Percentiles rank a stretch among this genome's conserved stretches.
These are phyloP conservation scores for Zymoseptoria pseudotritici DNA, from an alignment of 2,329 filamentous ascomycete species.

Conservation along the genomic window DNA sequence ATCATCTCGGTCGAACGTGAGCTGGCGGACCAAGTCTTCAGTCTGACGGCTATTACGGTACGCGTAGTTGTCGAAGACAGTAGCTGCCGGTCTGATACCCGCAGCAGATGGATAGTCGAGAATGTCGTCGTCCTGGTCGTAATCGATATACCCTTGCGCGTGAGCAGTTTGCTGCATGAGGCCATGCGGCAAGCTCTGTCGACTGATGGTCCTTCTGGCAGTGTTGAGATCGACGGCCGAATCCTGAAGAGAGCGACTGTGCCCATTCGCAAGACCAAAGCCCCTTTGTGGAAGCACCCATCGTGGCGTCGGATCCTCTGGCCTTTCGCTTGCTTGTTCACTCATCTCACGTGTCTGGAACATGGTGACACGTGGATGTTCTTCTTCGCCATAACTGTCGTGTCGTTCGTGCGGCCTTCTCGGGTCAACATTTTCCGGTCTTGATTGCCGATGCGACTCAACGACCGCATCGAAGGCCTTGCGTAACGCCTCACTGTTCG, in stretches of 20 bases:
- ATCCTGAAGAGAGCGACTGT: neutral
- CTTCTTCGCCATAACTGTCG: neutral
- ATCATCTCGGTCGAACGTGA: slow-evolving; percentile 1
- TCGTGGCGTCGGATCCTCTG: neutral
- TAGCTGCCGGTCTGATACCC: neutral
- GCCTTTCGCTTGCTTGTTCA: too few species aligned
- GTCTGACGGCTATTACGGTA: slow-evolving; percentile 8
- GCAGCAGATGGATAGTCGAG: slow-evolving; percentile 4
- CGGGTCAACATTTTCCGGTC: neutral
- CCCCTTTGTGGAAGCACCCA: slow-evolving; percentile 4
- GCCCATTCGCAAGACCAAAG: slow-evolving; percentile 2
- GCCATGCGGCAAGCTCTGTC: neutral
- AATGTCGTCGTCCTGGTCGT: slow-evolving; percentile 7
- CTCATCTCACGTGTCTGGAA: too few species aligned
- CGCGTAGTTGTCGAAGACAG: neutral
- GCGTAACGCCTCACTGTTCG: slow-evolving; percentile 16
- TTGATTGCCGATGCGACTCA: neutral
- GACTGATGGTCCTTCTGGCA: neutral
- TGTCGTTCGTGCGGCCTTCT: neutral
- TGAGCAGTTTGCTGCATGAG: neutral
- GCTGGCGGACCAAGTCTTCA: slow-evolving; percentile 8
- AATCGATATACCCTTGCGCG: neutral
- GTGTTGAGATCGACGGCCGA: neutral
- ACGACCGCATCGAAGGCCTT: slow-evolving; percentile 7
- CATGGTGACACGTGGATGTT: neutral